Evolutionary conservation across 2,329 filamentous ascomycete species (phyloP), one percentile per base, ranked within the genome.

Genomic region (Penicillium sp.): DNA sequence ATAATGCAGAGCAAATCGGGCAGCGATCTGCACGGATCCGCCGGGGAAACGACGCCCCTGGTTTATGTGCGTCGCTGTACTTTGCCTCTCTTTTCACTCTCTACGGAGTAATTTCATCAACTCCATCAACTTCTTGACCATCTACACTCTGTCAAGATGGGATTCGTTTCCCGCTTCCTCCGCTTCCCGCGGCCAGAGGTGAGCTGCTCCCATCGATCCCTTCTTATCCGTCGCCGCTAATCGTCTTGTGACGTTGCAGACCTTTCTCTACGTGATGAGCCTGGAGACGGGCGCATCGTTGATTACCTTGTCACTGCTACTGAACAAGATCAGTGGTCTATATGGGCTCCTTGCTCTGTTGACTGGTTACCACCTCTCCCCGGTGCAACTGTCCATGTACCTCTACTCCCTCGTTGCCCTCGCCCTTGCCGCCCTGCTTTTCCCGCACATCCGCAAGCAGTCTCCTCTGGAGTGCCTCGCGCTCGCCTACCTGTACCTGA

Each of bases 301-400:
- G 63, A 89, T 95, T 63, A 84, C 87, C 4, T 78, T 93, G 54
- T 84, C 87, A 9, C 81, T 95, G 56, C 79, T 95, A 47, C 85
- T 96, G 74, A 96, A 96, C 79, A 95, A 95, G 72, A 82, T 91
- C 59, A 92, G 89, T 43, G 91, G 90, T 50, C 78, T 95, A 59
- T 96, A 95, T 72, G 91, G 91, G 57, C 79, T 96, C 38, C 84
- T 96, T 59, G 90, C 91, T 51, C 81, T 95, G 59, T 77, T 95
- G 57, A 95, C 91, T 23, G 92, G 92, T 66, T 90, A 88, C 71
- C 78, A 86, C 60, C 82, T 95, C 55, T 91, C 89, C 46, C 78
- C 84, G 27, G 80, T 93, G 23, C 92, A 96, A 71, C 80, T 95
- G 49, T 88, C 87, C 50, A 93, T 95, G 79, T 96, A 95, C 77